Percentiles rank a stretch among this genome's conserved stretches.
Conservation (phyloP, 768 basidiomycete species). For the Termitomyces sp. region DNA sequence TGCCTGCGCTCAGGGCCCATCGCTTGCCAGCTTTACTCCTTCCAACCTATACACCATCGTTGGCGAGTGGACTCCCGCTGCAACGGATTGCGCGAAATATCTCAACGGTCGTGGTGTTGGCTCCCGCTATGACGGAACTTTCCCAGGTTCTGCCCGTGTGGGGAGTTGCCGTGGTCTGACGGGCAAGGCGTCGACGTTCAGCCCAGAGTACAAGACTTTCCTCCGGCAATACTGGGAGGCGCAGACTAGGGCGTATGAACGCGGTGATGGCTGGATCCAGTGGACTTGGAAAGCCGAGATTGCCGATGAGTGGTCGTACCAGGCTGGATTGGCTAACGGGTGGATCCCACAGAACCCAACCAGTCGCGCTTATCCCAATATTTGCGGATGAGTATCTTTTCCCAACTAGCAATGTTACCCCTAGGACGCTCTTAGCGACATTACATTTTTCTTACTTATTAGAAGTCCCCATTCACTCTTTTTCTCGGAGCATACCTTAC, state of each 20-base stretch:
- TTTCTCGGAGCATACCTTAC: not conserved
- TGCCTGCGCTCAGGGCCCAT: conserved; percentile 48
- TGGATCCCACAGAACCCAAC: conserved; percentile 76
- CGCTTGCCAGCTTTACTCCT: conserved; percentile 31
- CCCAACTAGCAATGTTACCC: not conserved
- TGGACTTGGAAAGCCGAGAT: conserved; percentile 85
- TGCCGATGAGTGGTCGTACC: conserved; percentile 89
- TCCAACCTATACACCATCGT: conserved; percentile 79
- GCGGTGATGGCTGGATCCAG: conserved; percentile 67
- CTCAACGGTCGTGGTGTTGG: conserved; percentile 81
- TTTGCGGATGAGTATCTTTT: conserved; percentile 42
- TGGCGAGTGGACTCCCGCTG: conserved; percentile 83
- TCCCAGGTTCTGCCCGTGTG: conserved; percentile 57
- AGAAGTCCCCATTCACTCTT: not conserved
- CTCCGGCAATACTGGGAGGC: conserved; percentile 83
- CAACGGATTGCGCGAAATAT: conserved; percentile 76
- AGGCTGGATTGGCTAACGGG: conserved; percentile 72
- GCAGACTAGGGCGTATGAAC: conserved; percentile 72
- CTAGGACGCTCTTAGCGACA: not conserved
- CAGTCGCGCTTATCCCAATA: conserved; percentile 50
- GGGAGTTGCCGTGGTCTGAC: conserved; percentile 76
- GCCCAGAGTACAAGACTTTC: conserved; percentile 75
- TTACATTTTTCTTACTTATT: not conserved
- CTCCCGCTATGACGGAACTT: conserved; percentile 62
- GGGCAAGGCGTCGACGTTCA: conserved; percentile 71